Evolutionary conservation across 2,329 filamentous ascomycete genomes (phyloP), one percentile per base, ranked within the genome.

Genomic region (Verticillium zaregamsianum): DNA sequence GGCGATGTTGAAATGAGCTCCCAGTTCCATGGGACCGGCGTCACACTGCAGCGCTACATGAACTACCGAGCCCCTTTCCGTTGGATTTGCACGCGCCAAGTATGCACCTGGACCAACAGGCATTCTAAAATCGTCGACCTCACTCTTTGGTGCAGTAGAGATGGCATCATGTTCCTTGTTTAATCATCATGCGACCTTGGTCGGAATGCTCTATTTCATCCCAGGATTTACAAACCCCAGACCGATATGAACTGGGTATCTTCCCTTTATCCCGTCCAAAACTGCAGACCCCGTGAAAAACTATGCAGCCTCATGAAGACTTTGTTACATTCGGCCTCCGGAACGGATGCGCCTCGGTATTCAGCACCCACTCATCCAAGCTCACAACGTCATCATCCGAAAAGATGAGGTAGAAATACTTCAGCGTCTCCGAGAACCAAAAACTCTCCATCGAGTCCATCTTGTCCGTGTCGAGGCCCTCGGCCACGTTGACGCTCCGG

Each of bases 371-470:
- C 8, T 91, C 83, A 71, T 93, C 90, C 68, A 93, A 74, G 73
- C 82, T 89, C 33, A 91, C 77, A 25, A 86, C 70, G 14, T 82
- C 78, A 3, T 86, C 83, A 60, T 90, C 84, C 56, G 84, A 86
- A 66, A 91, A 93, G 20, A 91, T 82, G 61, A 92, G 75, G 68
- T 89, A 93, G 64, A 92, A 92, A 68, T 92, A 92, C 74, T 92
- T 93, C 66, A 91, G 74, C 49, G 89, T 93, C 78, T 93, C 90
- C 3, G 87, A 87, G 67, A 90, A 79, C 88, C 90, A 93, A 70
- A 91, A 92, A 60, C 80, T 82, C 78, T 66, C 64, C 59, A 65
- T 66, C 25, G 64, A 66, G 17, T 66, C 64, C 11, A 55, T 62
- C 57, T 66, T 66, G n/a, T 55, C 59, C 25, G 64, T 66, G 57